Conservation (phyloP, 257 asterid genomes). For the Apocynum venetum region DNA sequence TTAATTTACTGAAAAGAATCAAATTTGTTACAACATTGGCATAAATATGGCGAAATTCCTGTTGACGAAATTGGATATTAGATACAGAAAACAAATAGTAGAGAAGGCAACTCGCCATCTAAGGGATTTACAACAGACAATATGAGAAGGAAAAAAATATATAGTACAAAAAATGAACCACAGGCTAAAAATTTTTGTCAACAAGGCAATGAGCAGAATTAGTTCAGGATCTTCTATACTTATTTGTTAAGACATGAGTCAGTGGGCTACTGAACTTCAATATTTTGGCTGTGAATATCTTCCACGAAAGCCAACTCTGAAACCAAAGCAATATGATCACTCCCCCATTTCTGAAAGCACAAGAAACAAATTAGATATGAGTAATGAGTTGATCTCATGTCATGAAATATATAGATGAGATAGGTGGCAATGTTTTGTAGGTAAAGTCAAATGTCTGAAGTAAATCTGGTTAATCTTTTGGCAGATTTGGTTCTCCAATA, state of each 20-base stretch:
- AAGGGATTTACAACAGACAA: background rate
- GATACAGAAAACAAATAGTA: background rate
- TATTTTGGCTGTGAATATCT: constrained; percentile 20
- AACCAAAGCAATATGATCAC: constrained; percentile 95
- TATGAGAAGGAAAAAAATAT: background rate
- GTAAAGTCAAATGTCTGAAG: background rate
- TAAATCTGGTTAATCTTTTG: background rate
- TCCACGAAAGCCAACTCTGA: constrained; percentile 69
- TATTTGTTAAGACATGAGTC: background rate
- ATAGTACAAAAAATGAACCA: background rate
- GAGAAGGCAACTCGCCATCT: background rate
- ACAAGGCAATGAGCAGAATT: background rate
- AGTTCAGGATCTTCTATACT: background rate
- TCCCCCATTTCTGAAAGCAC: constrained; percentile 91
- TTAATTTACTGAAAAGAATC: too few species aligned
- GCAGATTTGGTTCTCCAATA: too few species aligned
- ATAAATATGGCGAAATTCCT: too few species aligned
- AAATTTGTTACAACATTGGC: too few species aligned
- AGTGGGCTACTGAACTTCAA: background rate
- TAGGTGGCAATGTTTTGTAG: background rate
- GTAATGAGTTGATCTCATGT: background rate
- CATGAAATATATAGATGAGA: background rate
- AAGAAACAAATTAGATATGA: constrained; percentile 8
- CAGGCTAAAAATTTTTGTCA: too few species aligned
- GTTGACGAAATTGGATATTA: too few species aligned